phyloP scores from a whole-genome alignment of 805 yeast genomes.

The Yarrowia sp. region DNA sequence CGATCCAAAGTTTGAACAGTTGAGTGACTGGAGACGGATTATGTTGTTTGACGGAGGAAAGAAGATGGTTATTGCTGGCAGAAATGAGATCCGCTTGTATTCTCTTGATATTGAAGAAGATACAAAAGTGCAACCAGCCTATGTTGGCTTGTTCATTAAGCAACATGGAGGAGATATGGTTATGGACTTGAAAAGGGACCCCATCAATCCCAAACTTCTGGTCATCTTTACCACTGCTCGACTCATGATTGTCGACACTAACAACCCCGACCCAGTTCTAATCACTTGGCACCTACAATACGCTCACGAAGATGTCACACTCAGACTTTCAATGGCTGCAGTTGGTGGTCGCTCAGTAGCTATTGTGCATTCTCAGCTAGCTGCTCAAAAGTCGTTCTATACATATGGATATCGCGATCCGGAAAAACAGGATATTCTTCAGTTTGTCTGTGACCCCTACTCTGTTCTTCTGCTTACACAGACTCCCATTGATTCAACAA shows the following conservation, averaged over 20 bases:
- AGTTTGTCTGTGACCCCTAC: neutral
- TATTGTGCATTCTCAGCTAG: neutral
- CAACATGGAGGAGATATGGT: neutral
- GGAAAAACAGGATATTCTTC: neutral
- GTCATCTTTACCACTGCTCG: neutral
- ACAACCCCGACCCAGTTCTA: neutral
- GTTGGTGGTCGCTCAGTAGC: neutral
- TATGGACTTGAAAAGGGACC: neutral
- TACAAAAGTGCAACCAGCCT: neutral
- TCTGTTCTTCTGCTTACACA: neutral
- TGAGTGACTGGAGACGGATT: conserved; percentile 1
- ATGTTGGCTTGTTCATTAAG: neutral
- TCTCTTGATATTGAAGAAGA: neutral
- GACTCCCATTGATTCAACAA: neutral
- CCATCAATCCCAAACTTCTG: neutral
- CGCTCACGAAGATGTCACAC: neutral
- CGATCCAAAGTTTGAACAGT: neutral
- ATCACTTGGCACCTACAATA: neutral
- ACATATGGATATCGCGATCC: neutral
- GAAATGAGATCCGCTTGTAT: neutral
- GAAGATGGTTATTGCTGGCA: neutral
- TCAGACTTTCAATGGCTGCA: neutral
- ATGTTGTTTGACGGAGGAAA: neutral
- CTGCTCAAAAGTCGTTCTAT: neutral
- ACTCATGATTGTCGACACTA: neutral